phyloP scores from a whole-genome alignment of 768 basidiomycete genomes.

The Chalciporus piperatus region DNA sequence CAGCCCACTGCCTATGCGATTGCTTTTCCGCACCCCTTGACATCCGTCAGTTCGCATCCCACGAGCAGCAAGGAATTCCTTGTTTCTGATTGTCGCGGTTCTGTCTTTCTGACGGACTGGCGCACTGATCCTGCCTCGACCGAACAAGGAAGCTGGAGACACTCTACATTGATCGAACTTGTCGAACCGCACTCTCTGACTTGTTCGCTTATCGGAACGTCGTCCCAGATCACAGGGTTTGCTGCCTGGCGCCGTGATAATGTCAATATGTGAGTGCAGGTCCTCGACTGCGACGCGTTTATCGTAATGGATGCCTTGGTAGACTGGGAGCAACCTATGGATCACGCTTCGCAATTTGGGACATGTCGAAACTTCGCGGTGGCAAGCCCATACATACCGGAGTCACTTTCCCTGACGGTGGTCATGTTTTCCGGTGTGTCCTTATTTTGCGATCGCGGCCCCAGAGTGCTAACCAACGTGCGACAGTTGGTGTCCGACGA shows the following conservation, averaged over 20 bases:
- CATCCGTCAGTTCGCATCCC: conserved; percentile 66
- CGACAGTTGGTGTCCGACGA: conserved; percentile 72
- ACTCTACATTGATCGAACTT: conserved; percentile 66
- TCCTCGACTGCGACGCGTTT: background rate
- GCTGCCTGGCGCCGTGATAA: conserved; percentile 72
- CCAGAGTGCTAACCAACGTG: conserved; percentile 1
- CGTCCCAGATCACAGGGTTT: conserved; percentile 50
- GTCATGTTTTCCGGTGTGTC: conserved; percentile 60
- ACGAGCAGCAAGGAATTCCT: conserved; percentile 75
- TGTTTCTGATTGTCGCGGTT: conserved; percentile 71
- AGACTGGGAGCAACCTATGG: conserved; percentile 79
- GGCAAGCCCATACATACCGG: conserved; percentile 69
- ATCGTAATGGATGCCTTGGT: background rate
- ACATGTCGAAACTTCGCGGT: conserved; percentile 66
- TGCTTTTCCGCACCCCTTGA: conserved; percentile 69
- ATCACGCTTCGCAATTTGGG: conserved; percentile 73
- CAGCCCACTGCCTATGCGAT: conserved; percentile 80
- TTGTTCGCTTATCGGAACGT: conserved; percentile 45
- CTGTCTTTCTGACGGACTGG: conserved; percentile 81
- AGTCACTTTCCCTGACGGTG: conserved; percentile 63
- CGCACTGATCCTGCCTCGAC: conserved; percentile 60
- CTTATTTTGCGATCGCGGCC: background rate
- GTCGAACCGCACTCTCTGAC: conserved; percentile 66
- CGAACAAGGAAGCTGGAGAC: conserved; percentile 54
- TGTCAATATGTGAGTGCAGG: conserved; percentile 62